Evolutionary conservation across 2,329 filamentous ascomycete genomes (phyloP), one percentile per base, ranked within the genome.

Genomic region (Rosellinia necatrix): DNA sequence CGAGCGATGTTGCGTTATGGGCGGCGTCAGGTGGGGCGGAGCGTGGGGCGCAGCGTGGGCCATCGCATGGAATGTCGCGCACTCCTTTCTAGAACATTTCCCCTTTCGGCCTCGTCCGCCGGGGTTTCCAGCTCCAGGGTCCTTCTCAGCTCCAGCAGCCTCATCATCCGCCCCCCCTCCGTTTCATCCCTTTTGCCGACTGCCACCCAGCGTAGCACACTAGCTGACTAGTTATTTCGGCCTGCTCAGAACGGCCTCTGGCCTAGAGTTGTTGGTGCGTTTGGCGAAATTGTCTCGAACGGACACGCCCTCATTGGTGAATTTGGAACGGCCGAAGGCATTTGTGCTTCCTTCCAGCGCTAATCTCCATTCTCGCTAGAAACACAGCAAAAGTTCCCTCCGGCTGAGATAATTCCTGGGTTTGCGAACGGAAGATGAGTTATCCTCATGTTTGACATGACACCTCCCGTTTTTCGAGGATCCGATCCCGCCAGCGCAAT

Each of bases 71-170:
- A 29, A 24, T n/a, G 17, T 35, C 22, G 41, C 15, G 4, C 32
- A 24, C 32, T 19, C 44, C 49, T 56, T 61, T 61, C 58, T 56
- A 50, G 58, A 61, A 59, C 13, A 56, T 61, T 61, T 61, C 58
- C 56, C 13, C 19, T 59, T 60, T 53, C n/a, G 51, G 58, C 34
- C 32, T 15, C 15, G 2, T 10, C 22, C 21, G 17, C 53, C 44
- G 48, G 56, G 56, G 30, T 46, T 34, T 30, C 47, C 32, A 30
- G 34, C 25, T n/a, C 25, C 27, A 24, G 19, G 48, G 42, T 21
- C 21, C 15, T 30, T 29, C 24, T 53, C 44, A 59, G 57, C 53
- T 56, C 15, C 4, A 38, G 35, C 21, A 24, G 38, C 19, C 12
- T 24, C n/a, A n/a, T n/a, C n/a, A n/a, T n/a, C n/a, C n/a, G n/a